Evolutionary conservation across 208 protist genomes (phyloP).

Genomic region (Herpetomonas tarakana): DNA sequence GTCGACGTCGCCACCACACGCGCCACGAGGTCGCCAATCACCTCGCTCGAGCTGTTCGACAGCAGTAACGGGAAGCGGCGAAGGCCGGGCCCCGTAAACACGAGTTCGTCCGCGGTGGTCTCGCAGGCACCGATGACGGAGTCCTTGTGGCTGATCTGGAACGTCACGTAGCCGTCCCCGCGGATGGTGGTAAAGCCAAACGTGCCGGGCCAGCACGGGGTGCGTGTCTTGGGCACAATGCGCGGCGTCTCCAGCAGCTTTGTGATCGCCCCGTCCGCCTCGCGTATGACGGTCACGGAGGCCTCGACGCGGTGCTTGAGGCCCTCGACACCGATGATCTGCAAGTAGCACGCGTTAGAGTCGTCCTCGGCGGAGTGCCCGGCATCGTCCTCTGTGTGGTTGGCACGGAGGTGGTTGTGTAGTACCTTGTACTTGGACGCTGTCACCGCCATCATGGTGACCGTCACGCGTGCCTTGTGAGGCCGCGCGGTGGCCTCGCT

Average conservation of each 20-base stretch:
- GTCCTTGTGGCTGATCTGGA: conserved; percentile 73
- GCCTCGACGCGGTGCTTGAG: conserved; percentile 85
- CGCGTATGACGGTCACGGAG: conserved; percentile 42
- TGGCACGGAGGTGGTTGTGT: conserved; percentile 31
- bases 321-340: conserved; percentile 59
- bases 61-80: conserved; percentile 47
- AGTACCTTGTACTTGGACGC: conserved; percentile 62
- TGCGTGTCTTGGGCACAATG: conserved; percentile 61
- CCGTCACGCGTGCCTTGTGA: conserved; percentile 31
- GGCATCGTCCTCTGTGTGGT: neutral
- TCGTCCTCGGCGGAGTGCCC: conserved; percentile 12
- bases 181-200: conserved; percentile 44
- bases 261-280: conserved; percentile 26
- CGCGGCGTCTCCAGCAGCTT: conserved; percentile 58
- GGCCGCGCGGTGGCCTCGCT: neutral
- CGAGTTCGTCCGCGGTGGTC: conserved; percentile 68
- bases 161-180: conserved; percentile 48
- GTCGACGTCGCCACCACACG: conserved; percentile 49
- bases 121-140: conserved; percentile 58
- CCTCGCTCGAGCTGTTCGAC: conserved; percentile 35
- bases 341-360: conserved; percentile 46
- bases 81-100: conserved; percentile 69
- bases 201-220: conserved; percentile 63
- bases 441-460: conserved; percentile 70
- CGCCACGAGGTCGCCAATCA: conserved; percentile 61